A percentile compares a stretch with the other conserved stretches of the same genome.
These are phyloP conservation scores for Penicillium sp. DNA, from an alignment of 2,329 filamentous ascomycete species.

Conservation along the genomic window DNA sequence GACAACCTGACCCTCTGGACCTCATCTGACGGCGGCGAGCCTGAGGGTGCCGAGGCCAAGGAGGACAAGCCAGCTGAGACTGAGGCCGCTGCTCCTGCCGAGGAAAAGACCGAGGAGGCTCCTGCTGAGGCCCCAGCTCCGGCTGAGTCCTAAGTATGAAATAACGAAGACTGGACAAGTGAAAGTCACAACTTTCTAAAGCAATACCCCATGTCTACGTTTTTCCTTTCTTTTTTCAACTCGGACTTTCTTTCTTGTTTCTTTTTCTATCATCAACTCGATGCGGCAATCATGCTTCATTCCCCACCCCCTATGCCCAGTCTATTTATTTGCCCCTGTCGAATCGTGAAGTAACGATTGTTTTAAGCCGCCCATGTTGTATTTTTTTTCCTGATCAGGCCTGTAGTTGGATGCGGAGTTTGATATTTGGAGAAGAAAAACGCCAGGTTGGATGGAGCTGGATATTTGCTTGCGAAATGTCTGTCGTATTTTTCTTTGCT, in stretches of 20 bases:
- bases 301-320: slow-evolving; percentile 8
- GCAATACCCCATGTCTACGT: neutral
- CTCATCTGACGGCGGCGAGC: slow-evolving; percentile 81
- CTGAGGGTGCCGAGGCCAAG: slow-evolving; percentile 58
- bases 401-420: slow-evolving; percentile 40
- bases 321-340: slow-evolving; percentile 23
- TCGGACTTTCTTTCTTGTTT: neutral
- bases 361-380: slow-evolving; percentile 33
- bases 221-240: neutral
- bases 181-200: slow-evolving; percentile 17
- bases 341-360: slow-evolving; percentile 31
- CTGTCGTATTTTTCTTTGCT: neutral
- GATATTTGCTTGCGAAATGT: slow-evolving; percentile 19
- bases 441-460: slow-evolving; percentile 33
- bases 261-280: neutral
- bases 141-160: slow-evolving; percentile 5
- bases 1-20: slow-evolving; percentile 99
- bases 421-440: slow-evolving; percentile 37
- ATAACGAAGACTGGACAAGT: slow-evolving; percentile 17
- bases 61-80: slow-evolving; percentile 55
- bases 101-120: slow-evolving; percentile 38
- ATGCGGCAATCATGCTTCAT: neutral
- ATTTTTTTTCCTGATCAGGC: slow-evolving; percentile 18
- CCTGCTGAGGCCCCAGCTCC: slow-evolving; percentile 21
- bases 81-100: slow-evolving; percentile 36